Evolutionary conservation across 2,329 filamentous ascomycete genomes (phyloP).

Genomic region (Didymosphaeria variabile): DNA sequence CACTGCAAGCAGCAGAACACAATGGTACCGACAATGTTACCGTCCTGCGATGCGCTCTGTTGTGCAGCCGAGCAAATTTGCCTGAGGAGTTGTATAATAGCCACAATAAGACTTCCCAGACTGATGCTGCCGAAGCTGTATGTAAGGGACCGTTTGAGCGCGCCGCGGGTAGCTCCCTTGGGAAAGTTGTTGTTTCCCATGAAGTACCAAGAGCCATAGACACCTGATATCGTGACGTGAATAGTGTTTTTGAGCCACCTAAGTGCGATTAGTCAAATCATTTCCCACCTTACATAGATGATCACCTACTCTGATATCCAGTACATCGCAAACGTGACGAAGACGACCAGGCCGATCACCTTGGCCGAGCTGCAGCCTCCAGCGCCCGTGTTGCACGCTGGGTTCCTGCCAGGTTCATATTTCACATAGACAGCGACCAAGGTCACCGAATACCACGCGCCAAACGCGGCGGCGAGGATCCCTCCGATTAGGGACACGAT

Average conservation of each 20-base stretch:
- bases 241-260: conserved; percentile 89
- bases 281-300: conserved; percentile 71
- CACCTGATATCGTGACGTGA: conserved; percentile 84
- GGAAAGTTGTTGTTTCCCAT: conserved; percentile 71
- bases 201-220: conserved; percentile 96
- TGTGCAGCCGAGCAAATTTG: conserved; percentile 84
- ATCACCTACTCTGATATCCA: conserved; percentile 81
- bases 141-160: conserved; percentile 81
- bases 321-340: conserved; percentile 90
- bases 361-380: conserved; percentile 76
- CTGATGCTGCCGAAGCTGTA: conserved; percentile 94
- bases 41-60: conserved; percentile 69
- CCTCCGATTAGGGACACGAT: conserved; percentile 86
- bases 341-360: conserved; percentile 85
- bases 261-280: conserved; percentile 43
- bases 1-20: conserved; percentile 80
- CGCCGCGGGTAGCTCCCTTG: conserved; percentile 81
- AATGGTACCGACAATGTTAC: conserved; percentile 73
- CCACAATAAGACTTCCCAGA: conserved; percentile 84
- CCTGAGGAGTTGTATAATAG: conserved; percentile 84
- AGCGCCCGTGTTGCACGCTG: conserved; percentile 61
- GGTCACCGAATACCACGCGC: conserved; percentile 86
- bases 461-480: conserved; percentile 76
- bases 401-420: conserved; percentile 74
- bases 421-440: conserved; percentile 86